Conservation (phyloP, 192 early-diverging fungal genomes). For the Podila verticillata region DNA sequence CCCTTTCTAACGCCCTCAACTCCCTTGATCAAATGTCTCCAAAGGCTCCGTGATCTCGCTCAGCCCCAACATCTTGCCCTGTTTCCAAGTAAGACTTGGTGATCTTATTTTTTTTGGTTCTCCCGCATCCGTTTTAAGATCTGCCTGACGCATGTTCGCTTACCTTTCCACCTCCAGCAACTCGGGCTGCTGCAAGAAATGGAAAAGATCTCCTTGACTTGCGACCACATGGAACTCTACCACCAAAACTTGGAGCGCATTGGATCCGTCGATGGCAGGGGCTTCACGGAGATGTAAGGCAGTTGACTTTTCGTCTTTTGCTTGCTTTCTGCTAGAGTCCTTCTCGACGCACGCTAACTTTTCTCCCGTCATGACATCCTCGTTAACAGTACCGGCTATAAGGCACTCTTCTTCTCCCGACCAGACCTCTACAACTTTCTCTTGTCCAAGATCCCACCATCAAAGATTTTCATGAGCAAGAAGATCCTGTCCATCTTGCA, state of each 20-base stretch:
- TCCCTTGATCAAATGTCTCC: too few species aligned
- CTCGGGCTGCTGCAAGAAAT: slow-evolving; percentile 2
- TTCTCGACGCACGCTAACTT: too few species aligned
- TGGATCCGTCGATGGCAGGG: neutral
- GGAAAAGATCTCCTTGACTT: neutral
- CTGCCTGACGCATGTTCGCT: too few species aligned
- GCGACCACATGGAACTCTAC: neutral
- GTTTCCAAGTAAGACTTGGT: too few species aligned
- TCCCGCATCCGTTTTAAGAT: too few species aligned
- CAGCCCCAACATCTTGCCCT: neutral
- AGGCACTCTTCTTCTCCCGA: neutral
- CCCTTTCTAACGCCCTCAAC: neutral
- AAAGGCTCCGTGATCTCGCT: neutral
- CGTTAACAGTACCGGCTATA: too few species aligned
- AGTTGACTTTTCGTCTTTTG: too few species aligned
- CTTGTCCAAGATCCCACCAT: neutral
- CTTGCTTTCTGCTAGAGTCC: too few species aligned
- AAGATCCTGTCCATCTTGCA: neutral
- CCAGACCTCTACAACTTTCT: slow-evolving; percentile 5
- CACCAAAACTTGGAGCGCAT: neutral
- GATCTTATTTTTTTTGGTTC: too few species aligned
- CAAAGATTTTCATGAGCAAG: slow-evolving; percentile 1
- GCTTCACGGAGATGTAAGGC: neutral
- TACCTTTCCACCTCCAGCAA: neutral
- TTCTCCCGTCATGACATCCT: too few species aligned